Evolutionary conservation across 2,329 filamentous ascomycete species (phyloP).

Genomic region (Colletotrichum navitas): DNA sequence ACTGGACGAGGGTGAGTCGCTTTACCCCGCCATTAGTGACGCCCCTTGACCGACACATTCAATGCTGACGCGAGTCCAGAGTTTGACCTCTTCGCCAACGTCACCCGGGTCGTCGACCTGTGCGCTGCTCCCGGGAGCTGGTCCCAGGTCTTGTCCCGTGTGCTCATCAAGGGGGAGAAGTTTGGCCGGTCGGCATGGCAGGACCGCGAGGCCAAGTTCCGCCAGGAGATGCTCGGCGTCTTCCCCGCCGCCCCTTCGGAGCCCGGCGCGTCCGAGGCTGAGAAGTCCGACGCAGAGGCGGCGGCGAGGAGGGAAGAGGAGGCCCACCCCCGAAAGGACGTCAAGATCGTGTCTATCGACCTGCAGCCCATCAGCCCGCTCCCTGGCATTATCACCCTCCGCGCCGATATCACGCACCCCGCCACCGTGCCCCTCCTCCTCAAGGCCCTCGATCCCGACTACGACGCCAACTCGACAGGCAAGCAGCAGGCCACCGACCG

Average conservation of each 20-base stretch:
- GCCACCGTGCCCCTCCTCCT: constrained; percentile 92
- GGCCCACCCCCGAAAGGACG: constrained; percentile 70
- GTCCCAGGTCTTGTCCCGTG: constrained; percentile 95
- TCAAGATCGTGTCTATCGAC: constrained; percentile 96
- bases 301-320: constrained; percentile 49
- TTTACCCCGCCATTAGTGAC: constrained; percentile 17
- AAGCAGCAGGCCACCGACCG: constrained; percentile 74
- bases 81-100: constrained; percentile 92
- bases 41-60: neutral
- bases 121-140: constrained; percentile 97
- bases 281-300: constrained; percentile 5
- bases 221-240: constrained; percentile 70
- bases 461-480: constrained; percentile 61
- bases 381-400: constrained; percentile 90
- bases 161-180: constrained; percentile 92
- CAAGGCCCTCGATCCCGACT: constrained; percentile 82
- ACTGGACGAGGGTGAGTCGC: constrained; percentile 78
- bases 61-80: constrained; percentile 62
- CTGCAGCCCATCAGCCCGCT: constrained; percentile 95
- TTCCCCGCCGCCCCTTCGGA: constrained; percentile 49
- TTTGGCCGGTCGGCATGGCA: constrained; percentile 90
- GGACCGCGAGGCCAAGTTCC: constrained; percentile 79
- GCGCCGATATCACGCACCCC: constrained; percentile 97
- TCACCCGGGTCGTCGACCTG: constrained; percentile 93
- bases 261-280: neutral